Base-by-base conservation (phyloP, 768 basidiomycete genomes). In the Panaeolus cyanescens region DNA sequence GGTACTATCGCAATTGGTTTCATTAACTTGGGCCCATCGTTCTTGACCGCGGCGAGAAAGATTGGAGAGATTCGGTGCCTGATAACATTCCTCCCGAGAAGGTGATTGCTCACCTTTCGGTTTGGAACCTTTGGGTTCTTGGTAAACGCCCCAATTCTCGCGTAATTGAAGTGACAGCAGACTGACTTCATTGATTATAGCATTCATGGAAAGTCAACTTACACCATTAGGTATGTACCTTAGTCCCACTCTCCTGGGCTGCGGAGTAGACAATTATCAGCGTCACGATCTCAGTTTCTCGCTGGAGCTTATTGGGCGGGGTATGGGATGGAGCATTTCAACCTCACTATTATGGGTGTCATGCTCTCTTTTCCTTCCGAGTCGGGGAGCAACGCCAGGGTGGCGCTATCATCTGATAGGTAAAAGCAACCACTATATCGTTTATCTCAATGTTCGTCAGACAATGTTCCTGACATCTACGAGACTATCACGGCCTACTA, bases 71-170 rank as follows among this genome's bases (percentile, higher is more conserved):
- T 64, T 80, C 83, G 15, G 57, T 82, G 9, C 80, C 83, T 45
- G 83, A 83, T 62, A 32, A 61, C 4, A 65, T 82, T 32, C 76
- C 79, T 9, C 59, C 64, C 42, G 60, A 68, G 39, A 81, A 81
- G 60, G 61, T 79, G 17, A 50, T 75, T 36, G 56, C 59, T 32
- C 77, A 81, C 60, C 65, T 81, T 9, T 67, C 69, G 25, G 83
- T 83, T 66, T 83, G 82, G 82, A 81, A 75, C 59, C 66, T 82
- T n/a, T 81, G 81, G 80, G 74, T 74, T 17, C 78, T 79, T 65
- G 75, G 82, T 80, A 50, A 40, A 39, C 1, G 7, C 34, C 13
- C 12, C 20, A 22, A 40, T n/a, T n/a, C 19, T 33, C n/a, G 54
- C 36, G 54, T 13, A 54, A 15, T 58, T 42, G 30, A 32, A 50